Percentiles rank a stretch among this genome's conserved stretches.
These are phyloP conservation scores for Furcasterigmium furcatum DNA, from an alignment of 2,329 filamentous ascomycete species.

Conservation along the genomic window DNA sequence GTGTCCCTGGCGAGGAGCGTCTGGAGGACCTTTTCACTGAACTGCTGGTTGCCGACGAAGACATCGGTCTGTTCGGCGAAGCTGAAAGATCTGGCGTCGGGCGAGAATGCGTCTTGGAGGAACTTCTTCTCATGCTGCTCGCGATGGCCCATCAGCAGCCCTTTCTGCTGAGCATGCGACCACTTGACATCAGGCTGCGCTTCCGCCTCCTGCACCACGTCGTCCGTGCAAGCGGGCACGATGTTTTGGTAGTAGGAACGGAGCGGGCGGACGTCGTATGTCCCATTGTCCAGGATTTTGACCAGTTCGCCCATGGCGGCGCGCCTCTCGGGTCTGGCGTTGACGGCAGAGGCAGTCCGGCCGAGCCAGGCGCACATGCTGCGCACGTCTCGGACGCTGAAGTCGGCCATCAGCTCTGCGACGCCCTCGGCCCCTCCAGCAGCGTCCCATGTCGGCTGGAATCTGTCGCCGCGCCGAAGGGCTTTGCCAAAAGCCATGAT, in stretches of 20 bases:
- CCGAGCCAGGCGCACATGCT: constrained; percentile 15
- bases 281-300: constrained; percentile 9
- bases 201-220: constrained; percentile 13
- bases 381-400: constrained; percentile 18
- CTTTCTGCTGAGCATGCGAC: not conserved
- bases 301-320: constrained; percentile 16
- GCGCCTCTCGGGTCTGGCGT: constrained; percentile 15
- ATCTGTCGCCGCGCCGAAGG: constrained; percentile 14
- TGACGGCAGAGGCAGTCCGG: constrained; percentile 13
- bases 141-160: not conserved
- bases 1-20: not conserved
- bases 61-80: not conserved
- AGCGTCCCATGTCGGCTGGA: constrained; percentile 17
- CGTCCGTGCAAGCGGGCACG: constrained; percentile 15
- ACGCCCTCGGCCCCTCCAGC: constrained; percentile 16
- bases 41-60: not conserved
- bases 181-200: not conserved
- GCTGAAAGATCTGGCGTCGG: not conserved
- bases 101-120: not conserved
- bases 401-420: constrained; percentile 16
- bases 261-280: constrained; percentile 15
- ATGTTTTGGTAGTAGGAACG: constrained; percentile 17
- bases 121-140: not conserved
- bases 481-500: constrained; percentile 15
- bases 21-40: constrained; percentile 1